Evolutionary conservation across 306 rosid genomes (phyloP).

Genomic region (Fagus sylvatica): DNA sequence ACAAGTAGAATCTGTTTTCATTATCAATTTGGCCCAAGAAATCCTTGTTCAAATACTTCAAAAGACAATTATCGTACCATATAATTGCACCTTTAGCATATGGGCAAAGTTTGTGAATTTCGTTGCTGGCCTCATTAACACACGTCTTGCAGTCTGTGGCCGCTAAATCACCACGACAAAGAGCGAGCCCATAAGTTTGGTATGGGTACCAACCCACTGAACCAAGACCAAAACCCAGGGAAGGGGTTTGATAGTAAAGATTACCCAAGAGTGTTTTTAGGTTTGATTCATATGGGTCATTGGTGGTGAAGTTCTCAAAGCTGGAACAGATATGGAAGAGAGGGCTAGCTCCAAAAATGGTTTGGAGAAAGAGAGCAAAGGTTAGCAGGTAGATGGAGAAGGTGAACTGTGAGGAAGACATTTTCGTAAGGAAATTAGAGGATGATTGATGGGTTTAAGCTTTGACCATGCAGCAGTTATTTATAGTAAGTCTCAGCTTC

Average conservation of each 20-base stretch:
- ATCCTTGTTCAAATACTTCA: not conserved
- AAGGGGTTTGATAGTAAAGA: not conserved
- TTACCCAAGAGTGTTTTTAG: not conserved
- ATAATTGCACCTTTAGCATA: not conserved
- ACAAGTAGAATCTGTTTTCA: not conserved
- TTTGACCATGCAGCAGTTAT: not conserved
- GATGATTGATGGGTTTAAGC: not conserved
- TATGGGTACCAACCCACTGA: not conserved
- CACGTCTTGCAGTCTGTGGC: not conserved
- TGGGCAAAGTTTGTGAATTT: not conserved
- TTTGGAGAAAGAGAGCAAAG: not conserved
- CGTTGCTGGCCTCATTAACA: not conserved
- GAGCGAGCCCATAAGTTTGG: conserved; percentile 2
- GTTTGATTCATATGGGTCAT: conserved; percentile 1
- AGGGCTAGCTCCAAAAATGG: not conserved
- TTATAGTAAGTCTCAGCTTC: not conserved
- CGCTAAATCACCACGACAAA: not conserved
- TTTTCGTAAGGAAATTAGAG: not conserved
- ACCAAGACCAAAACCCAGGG: not conserved
- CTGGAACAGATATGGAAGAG: not conserved
- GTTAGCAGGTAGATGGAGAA: not conserved
- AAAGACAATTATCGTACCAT: not conserved
- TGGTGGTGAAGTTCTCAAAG: conserved; percentile 6
- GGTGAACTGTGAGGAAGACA: not conserved
- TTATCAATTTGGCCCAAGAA: conserved; percentile 10